These are phyloP conservation scores for Psidium friedrichsthalianum DNA, from an alignment of 345 rosid species.

Conservation along the genomic window DNA sequence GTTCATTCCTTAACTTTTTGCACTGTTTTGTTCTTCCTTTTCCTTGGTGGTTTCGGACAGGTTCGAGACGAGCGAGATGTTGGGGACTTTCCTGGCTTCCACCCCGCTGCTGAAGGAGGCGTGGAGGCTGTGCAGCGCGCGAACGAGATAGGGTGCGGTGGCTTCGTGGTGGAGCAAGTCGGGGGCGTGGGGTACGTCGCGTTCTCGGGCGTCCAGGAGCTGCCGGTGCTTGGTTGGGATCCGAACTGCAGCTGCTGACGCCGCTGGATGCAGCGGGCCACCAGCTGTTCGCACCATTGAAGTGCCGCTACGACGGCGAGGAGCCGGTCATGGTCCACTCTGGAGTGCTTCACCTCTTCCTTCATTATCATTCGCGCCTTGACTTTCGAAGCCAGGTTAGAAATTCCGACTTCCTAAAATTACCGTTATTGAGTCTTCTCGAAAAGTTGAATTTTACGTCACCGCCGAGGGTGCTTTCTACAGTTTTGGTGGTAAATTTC, in stretches of 20 bases:
- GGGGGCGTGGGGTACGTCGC: conserved; percentile 40
- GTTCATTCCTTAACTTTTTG: background rate
- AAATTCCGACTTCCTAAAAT: background rate
- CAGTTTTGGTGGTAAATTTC: background rate
- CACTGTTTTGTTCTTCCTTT: background rate
- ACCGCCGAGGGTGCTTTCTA: background rate
- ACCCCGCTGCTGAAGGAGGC: conserved; percentile 38
- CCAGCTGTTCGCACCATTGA: conserved; percentile 24
- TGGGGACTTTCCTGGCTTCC: conserved; percentile 45
- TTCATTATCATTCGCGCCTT: background rate
- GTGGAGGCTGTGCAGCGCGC: conserved; percentile 51
- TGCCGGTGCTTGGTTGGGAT: background rate
- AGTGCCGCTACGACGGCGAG: conserved; percentile 15
- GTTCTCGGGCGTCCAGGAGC: conserved; percentile 25
- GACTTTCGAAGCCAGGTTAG: conserved; percentile 37
- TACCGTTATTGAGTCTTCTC: background rate
- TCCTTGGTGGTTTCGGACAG: background rate
- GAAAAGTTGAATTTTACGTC: background rate
- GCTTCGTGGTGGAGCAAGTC: conserved; percentile 14
- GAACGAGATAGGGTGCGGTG: background rate
- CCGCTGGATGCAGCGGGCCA: background rate
- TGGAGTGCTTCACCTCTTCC: conserved; percentile 32
- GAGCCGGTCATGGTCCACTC: conserved; percentile 41
- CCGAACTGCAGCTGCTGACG: background rate
- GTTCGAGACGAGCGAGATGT: conserved; percentile 72